Base-by-base conservation (phyloP, 352 stramenopile genomes). In the Pythium utonaiense region DNA sequence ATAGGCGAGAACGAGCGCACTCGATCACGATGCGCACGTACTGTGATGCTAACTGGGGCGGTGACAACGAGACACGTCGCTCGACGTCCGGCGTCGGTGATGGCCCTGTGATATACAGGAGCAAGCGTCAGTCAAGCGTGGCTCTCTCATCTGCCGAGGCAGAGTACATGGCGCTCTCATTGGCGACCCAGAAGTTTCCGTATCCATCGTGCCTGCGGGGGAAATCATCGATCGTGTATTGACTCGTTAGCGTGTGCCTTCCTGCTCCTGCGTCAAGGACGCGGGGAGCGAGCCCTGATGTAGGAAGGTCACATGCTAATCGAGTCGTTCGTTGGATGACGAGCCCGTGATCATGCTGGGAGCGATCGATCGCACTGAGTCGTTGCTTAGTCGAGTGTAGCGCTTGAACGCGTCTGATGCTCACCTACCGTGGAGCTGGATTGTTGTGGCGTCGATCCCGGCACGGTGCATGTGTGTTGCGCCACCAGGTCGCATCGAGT, bases 371-470 rank as follows among this genome's bases (percentile, higher is more conserved):
- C 34, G 34, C 34, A 41, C 34, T 5, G 34, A 41, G 52, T 58
- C 52, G 21, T n/a, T 45, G 19, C 21, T 53, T 1, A 42, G 48
- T 30, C 34, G 34, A 52, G 41, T 57, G 59, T 48, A 64, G 66
- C 36, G 74, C 65, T 45, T 86, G 71, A 21, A 72, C 21, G 6
- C 71, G 69, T 73, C 67, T 19, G 83, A 88, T 28, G 74, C 72
- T 42, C 54, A 61, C 21, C 54, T 3, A 10, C 54, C 54, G 8
- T 61, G 54, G 9, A 61, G 47, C 28, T 61, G 54, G n/a, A 61
- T 53, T 12, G 42, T 61, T 1, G 28, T 17, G 1, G 27, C 28
- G 21, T 53, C 41, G 19, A 61, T 33, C 0, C 54, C 54, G 8
- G 41, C 38, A 17, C 44, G 27, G 30, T 53, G 51, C 41, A 61